Evolutionary conservation across 345 rosid species (phyloP).

Genomic region (Dipteronia sinensis): DNA sequence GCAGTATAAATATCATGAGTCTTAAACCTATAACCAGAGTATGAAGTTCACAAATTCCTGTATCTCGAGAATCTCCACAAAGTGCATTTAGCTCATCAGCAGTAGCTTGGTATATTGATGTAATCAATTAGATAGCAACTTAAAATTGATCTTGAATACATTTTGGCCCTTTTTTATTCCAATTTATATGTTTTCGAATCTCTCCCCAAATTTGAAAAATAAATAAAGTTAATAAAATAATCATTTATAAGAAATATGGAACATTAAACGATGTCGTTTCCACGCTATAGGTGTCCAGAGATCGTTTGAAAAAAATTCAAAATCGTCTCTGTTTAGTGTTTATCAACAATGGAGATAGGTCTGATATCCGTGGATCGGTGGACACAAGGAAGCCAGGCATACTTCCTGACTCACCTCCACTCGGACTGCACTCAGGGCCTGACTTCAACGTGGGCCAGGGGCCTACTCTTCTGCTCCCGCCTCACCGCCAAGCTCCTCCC

Average conservation of each 20-base stretch:
- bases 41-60: slow-evolving; percentile 56
- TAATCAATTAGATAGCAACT: slow-evolving; percentile 4
- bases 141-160: no score
- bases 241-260: no score
- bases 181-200: no score
- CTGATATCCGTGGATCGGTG: slow-evolving; percentile 78
- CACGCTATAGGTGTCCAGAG: neutral
- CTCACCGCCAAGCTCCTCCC: slow-evolving; percentile 75
- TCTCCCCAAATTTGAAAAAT: neutral
- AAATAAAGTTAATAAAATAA: no score
- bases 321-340: neutral
- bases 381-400: slow-evolving; percentile 63
- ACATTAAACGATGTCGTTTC: neutral
- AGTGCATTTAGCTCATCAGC: slow-evolving; percentile 74
- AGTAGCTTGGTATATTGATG: slow-evolving; percentile 50
- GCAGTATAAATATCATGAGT: slow-evolving; percentile 1
- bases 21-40: neutral
- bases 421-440: slow-evolving; percentile 74
- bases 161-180: no score
- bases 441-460: slow-evolving; percentile 48
- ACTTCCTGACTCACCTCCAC: slow-evolving; percentile 82
- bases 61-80: slow-evolving; percentile 74
- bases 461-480: slow-evolving; percentile 77
- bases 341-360: slow-evolving; percentile 59
- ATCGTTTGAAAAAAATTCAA: neutral